Evolutionary conservation across 257 asterid genomes (phyloP), one percentile per base, ranked within the genome.

Genomic region (Anisodus tanguticus): DNA sequence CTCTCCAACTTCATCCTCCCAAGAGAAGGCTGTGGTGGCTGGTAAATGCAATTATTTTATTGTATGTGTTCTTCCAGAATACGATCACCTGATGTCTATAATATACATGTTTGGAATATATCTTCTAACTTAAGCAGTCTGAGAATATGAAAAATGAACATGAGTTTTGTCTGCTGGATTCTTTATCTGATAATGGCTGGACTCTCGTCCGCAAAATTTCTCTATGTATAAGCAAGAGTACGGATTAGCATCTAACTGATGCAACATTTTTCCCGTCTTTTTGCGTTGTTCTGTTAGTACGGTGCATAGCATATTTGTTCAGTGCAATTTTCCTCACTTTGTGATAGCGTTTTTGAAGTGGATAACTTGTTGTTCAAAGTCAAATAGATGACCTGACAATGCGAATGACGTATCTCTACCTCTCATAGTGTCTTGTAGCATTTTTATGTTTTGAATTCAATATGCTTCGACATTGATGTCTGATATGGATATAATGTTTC

Each of bases 331-430:
- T 74, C 12, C 80, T 74, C 80, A 19, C 60, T 74, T 49, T 49
- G 80, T 49, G 19, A 74, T 74, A 22, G 80, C 41, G 12, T 49
- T 76, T 49, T 76, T 76, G 64, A 76, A 51, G 81, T 76, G 81
- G 49, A 76, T 76, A 12, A 26, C 63, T 76, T 76, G 5, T 76
- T 76, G 81, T 76, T 71, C 64, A 51, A 76, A 76, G 81, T 76
- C 81, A 3, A 76, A 76, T 49, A 76, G 81, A 26, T 74, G 62
- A 51, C 63, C 26, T 76, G 64, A 51, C 16, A 76, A 76, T 51
- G 81, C 22, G 62, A 76, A 76, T 76, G 2, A 49, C 45, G 81
- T 76, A 53, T 76, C 43, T 26, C 63, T 4, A 13, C 47, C 64
- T 53, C 59, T 39, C 64, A 47, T 19, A 26, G 45, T 26, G 81